phyloP scores from a whole-genome alignment of 2,329 filamentous ascomycete genomes.

The Ambrosiella xylebori region DNA sequence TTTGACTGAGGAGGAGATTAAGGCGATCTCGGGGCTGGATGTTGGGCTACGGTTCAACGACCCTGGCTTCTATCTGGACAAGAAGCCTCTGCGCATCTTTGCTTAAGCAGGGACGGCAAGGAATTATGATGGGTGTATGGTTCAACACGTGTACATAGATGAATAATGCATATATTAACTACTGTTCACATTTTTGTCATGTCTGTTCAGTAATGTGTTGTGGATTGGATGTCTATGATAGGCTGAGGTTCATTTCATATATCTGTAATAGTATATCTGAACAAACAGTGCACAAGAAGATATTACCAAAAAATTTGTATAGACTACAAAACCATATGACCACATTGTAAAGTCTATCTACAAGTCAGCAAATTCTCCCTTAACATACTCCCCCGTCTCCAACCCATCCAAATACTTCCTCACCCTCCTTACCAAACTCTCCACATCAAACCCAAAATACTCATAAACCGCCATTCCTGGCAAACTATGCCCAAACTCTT shows the following conservation, averaged over 20 bases:
- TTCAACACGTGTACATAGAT: neutral
- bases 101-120: conserved; percentile 19
- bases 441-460: conserved; percentile 35
- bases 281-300: no score
- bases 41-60: conserved; percentile 58
- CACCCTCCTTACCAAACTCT: neutral
- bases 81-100: conserved; percentile 36
- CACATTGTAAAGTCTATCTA: neutral
- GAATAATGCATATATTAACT: neutral
- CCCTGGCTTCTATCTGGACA: conserved; percentile 25
- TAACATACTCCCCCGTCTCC: conserved; percentile 5
- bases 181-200: neutral
- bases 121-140: neutral
- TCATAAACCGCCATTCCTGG: conserved; percentile 37
- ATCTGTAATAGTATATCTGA: no score
- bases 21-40: conserved; percentile 49
- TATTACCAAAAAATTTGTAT: no score
- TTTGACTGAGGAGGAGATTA: conserved; percentile 46
- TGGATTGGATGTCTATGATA: neutral
- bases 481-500: conserved; percentile 36
- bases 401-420: conserved; percentile 1
- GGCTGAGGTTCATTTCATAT: neutral
- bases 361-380: conserved; percentile 11
- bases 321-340: no score
- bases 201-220: neutral